A percentile compares a stretch with the other conserved stretches of the same genome.
Conservation (phyloP, 192 early-diverging fungal species). For the Coemansia sp. region DNA sequence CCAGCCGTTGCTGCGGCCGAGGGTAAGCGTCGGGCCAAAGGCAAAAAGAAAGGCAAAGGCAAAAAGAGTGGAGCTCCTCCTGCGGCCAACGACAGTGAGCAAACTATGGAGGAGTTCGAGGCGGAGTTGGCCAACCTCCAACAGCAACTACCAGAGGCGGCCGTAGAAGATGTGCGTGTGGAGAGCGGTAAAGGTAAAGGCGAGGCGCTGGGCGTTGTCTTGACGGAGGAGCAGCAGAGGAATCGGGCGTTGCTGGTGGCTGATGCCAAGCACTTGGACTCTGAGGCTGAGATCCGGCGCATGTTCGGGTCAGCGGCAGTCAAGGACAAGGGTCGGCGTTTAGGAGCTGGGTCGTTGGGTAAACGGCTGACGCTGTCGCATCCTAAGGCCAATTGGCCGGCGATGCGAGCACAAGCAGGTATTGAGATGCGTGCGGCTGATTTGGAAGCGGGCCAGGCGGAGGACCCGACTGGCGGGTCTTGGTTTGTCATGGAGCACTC, state of each 20-base stretch:
- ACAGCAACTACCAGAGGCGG: conserved; percentile 19
- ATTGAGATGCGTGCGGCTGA: conserved; percentile 55
- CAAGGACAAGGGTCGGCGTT: conserved; percentile 30
- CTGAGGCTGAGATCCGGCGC: conserved; percentile 85
- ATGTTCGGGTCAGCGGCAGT: conserved; percentile 90
- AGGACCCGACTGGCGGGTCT: conserved; percentile 24
- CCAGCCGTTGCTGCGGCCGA: conserved; percentile 7
- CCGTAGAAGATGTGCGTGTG: conserved; percentile 6
- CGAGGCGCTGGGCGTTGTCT: conserved; percentile 32
- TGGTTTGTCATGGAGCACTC: conserved; percentile 73
- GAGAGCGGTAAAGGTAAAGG: conserved; percentile 6
- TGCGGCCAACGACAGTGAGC: conserved; percentile 9
- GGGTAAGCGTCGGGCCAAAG: conserved; percentile 2
- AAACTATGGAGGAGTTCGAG: conserved; percentile 51
- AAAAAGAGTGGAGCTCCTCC: conserved; percentile 6
- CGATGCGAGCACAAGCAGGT: conserved; percentile 49
- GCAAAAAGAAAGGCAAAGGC: conserved; percentile 22
- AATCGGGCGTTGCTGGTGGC: conserved; percentile 43
- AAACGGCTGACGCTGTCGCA: conserved; percentile 64
- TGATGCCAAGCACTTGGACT: conserved; percentile 73
- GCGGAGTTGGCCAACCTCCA: conserved; percentile 33
- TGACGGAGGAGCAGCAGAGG: conserved; percentile 40
- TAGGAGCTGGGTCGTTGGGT: conserved; percentile 6
- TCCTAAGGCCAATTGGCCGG: conserved; percentile 76
- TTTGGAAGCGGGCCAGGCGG: conserved; percentile 32